phyloP scores from a whole-genome alignment of 148 eudicot genomes.

The Hydrangea macrophylla region DNA sequence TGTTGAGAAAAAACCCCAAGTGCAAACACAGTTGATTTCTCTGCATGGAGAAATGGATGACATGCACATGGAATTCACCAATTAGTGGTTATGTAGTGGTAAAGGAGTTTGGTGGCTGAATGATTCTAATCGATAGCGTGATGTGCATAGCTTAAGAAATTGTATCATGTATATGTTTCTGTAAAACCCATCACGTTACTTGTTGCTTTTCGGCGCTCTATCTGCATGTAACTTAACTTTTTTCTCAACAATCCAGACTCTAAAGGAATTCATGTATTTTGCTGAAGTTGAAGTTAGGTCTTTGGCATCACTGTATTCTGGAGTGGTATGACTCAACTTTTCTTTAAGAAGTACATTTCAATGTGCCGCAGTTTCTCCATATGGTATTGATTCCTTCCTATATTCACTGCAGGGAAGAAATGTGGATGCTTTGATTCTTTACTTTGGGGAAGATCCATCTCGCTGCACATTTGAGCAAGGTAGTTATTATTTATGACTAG shows the following conservation, averaged over 20 bases:
- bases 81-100: no score
- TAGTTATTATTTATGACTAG: not conserved
- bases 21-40: no score
- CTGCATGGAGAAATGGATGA: no score
- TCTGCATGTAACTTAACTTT: not conserved
- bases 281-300: slow-evolving; percentile 31
- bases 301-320: slow-evolving; percentile 23
- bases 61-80: no score
- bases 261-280: slow-evolving; percentile 23
- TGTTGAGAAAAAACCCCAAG: no score
- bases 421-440: slow-evolving; percentile 27
- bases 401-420: slow-evolving; percentile 22
- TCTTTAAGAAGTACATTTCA: not conserved
- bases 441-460: slow-evolving; percentile 28
- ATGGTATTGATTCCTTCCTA: not conserved
- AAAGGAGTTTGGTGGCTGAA: not conserved
- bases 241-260: not conserved
- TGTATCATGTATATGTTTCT: no score
- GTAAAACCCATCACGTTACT: no score
- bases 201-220: no score
- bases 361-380: not conserved
- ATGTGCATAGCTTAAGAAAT: no score
- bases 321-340: slow-evolving; percentile 19
- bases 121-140: no score
- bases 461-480: slow-evolving; percentile 34